These are phyloP conservation scores for Candida boidinii DNA, from an alignment of 805 yeast species.

Conservation along the genomic window DNA sequence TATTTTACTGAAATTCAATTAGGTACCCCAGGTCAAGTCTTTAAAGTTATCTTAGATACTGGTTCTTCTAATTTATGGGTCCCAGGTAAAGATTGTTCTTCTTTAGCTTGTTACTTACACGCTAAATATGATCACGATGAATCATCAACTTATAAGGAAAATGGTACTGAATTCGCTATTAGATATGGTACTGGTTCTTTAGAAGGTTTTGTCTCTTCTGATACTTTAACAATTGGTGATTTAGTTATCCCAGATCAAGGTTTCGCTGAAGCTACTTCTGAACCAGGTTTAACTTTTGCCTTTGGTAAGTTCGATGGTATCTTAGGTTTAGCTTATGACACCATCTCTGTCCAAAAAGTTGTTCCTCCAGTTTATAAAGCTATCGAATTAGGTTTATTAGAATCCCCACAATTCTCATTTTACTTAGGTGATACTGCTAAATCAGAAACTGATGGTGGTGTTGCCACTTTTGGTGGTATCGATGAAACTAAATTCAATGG, in stretches of 20 bases:
- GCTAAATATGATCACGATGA: constrained; percentile 77
- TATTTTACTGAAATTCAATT: constrained; percentile 84
- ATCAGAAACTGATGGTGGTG: constrained; percentile 70
- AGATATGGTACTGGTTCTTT: constrained; percentile 90
- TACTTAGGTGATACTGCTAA: constrained; percentile 74
- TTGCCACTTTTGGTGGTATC: constrained; percentile 92
- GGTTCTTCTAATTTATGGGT: constrained; percentile 98
- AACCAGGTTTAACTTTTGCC: constrained; percentile 97
- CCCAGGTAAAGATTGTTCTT: constrained; percentile 80
- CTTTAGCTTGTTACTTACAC: constrained; percentile 94
- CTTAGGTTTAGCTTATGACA: constrained; percentile 86
- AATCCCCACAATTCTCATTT: constrained; percentile 80
- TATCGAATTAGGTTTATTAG: constrained; percentile 69
- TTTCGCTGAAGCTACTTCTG: constrained; percentile 95
- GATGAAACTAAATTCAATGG: constrained; percentile 74
- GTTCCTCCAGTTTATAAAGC: constrained; percentile 96
- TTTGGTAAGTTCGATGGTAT: constrained; percentile 99
- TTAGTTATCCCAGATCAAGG: constrained; percentile 81
- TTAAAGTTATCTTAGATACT: constrained; percentile 92
- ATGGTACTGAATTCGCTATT: constrained; percentile 80
- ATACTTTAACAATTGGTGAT: constrained; percentile 73
- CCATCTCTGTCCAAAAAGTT: constrained; percentile 80
- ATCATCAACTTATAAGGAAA: constrained; percentile 78
- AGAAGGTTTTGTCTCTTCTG: constrained; percentile 89
- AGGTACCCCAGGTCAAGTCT: constrained; percentile 90